Evolutionary conservation across 2,329 filamentous ascomycete genomes (phyloP).

Genomic region (Westerdykella ornata): DNA sequence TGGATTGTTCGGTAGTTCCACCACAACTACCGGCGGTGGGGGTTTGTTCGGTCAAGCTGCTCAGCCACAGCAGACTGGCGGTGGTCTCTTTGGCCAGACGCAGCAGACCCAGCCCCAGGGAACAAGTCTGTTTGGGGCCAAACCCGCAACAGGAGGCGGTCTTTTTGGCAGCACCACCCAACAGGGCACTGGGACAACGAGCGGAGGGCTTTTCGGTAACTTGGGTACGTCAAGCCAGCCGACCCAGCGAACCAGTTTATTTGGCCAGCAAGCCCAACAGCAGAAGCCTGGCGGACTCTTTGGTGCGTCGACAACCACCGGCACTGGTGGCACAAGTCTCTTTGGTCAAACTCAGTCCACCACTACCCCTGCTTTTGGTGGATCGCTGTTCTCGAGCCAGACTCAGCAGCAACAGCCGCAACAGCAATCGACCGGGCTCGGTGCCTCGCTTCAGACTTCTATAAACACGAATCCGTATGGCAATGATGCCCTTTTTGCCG

Average conservation of each 20-base stretch:
- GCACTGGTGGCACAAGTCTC: constrained; percentile 39
- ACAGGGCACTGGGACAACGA: constrained; percentile 14
- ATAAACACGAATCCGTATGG: constrained; percentile 80
- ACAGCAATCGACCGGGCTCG: constrained; percentile 44
- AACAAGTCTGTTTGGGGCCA: constrained; percentile 39
- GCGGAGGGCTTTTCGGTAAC: constrained; percentile 33
- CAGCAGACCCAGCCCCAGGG: constrained; percentile 29
- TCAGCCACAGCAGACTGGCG: constrained; percentile 17
- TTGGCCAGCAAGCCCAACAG: constrained; percentile 40
- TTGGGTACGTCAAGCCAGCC: constrained; percentile 27
- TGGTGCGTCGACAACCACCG: constrained; percentile 32
- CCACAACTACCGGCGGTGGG: constrained; percentile 32
- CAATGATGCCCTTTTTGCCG: constrained; percentile 76
- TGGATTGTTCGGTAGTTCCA: constrained; percentile 27
- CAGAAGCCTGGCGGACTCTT: constrained; percentile 41
- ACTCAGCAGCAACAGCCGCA: constrained; percentile 40
- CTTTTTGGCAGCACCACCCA: constrained; percentile 27
- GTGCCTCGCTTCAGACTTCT: constrained; percentile 47
- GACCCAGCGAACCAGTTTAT: constrained; percentile 29
- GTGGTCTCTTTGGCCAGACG: constrained; percentile 45
- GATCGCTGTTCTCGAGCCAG: constrained; percentile 41
- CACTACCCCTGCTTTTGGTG: constrained; percentile 20
- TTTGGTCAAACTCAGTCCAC: constrained; percentile 43
- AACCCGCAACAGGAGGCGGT: constrained; percentile 18
- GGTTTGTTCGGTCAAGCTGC: constrained; percentile 47